Evolutionary conservation across 1,284 basidiomycete species (phyloP).

Genomic region (Flammula alnicola): DNA sequence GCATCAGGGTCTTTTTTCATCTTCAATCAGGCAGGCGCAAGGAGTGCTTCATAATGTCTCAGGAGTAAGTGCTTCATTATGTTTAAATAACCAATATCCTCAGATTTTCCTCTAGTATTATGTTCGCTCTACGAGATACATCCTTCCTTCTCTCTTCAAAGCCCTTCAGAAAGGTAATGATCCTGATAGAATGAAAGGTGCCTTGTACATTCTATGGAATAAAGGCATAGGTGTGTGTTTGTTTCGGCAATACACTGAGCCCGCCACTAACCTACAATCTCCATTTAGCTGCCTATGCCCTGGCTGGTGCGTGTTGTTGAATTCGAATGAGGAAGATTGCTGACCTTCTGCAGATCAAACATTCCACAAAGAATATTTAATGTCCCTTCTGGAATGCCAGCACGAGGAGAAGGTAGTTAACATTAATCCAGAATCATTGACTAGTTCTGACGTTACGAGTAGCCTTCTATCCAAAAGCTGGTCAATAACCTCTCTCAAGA

Average conservation of each 20-base stretch:
- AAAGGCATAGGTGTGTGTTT: slow-evolving; percentile 64
- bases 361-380: slow-evolving; percentile 69
- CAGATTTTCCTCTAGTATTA: slow-evolving; percentile 59
- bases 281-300: slow-evolving; percentile 59
- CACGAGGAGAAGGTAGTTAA: slow-evolving; percentile 84
- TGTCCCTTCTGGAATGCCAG: slow-evolving; percentile 82
- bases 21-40: slow-evolving; percentile 66
- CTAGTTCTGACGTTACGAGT: slow-evolving; percentile 9
- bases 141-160: slow-evolving; percentile 75
- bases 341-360: slow-evolving; percentile 57
- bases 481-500: slow-evolving; percentile 78
- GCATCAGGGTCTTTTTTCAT: slow-evolving; percentile 6
- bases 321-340: slow-evolving; percentile 2
- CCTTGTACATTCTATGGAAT: slow-evolving; percentile 85
- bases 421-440: not conserved
- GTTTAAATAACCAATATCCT: not conserved
- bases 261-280: slow-evolving; percentile 7
- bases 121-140: slow-evolving; percentile 79
- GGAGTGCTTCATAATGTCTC: slow-evolving; percentile 70
- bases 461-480: slow-evolving; percentile 93
- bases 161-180: slow-evolving; percentile 78
- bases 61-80: slow-evolving; percentile 49
- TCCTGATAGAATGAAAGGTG: slow-evolving; percentile 95
- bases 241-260: not conserved
- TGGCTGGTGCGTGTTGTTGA: slow-evolving; percentile 51